A percentile compares a stretch with the other conserved stretches of the same genome.
Evolutionary conservation across 108 stramenopile genomes (phyloP).

Genomic region (Cyclotella kingstonii): DNA sequence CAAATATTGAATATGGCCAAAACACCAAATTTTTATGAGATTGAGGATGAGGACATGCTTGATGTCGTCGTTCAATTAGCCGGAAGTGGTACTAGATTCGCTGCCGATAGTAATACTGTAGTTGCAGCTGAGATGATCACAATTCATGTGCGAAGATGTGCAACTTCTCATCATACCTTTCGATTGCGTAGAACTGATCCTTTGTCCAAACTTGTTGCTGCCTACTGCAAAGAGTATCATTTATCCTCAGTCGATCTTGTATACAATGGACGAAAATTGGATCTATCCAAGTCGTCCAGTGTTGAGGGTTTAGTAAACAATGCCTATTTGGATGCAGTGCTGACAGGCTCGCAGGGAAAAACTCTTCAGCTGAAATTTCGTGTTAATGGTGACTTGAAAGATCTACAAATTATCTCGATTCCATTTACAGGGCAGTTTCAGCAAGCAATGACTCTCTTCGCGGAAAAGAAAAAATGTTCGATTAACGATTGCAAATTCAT

Average conservation of each 20-base stretch:
- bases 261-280: slow-evolving; percentile 22
- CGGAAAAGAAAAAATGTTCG: slow-evolving; percentile 12
- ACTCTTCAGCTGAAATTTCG: slow-evolving; percentile 26
- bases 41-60: slow-evolving; percentile 71
- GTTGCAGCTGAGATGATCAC: slow-evolving; percentile 2
- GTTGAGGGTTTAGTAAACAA: slow-evolving; percentile 14
- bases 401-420: slow-evolving; percentile 7
- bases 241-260: slow-evolving; percentile 4
- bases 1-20: slow-evolving; percentile 39
- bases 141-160: slow-evolving; percentile 13
- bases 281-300: slow-evolving; percentile 11
- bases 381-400: slow-evolving; percentile 31
- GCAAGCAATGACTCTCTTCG: slow-evolving; percentile 16
- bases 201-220: slow-evolving; percentile 10
- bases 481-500: slow-evolving; percentile 21
- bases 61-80: slow-evolving; percentile 37
- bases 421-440: slow-evolving; percentile 12
- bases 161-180: slow-evolving; percentile 7
- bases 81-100: not conserved
- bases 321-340: slow-evolving; percentile 21
- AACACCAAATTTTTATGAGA: slow-evolving; percentile 60
- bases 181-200: slow-evolving; percentile 13
- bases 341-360: not conserved
- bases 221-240: slow-evolving; percentile 7
- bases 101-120: not conserved